phyloP scores from a whole-genome alignment of 176 grass and related monocot species.

The Oropetium thomaeum region DNA sequence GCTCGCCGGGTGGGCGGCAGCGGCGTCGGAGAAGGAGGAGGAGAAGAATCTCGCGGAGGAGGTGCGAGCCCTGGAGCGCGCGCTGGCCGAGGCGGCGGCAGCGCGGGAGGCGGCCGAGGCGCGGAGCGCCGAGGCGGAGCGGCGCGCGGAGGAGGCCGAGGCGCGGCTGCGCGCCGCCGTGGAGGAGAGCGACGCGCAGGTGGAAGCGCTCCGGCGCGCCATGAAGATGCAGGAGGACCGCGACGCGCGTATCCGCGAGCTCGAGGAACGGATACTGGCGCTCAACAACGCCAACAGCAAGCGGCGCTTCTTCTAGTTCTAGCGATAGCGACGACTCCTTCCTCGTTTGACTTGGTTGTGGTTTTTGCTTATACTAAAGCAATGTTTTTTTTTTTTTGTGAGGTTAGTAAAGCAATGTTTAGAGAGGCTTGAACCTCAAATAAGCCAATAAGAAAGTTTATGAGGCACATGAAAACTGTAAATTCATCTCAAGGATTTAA shows the following conservation, averaged over 20 bases:
- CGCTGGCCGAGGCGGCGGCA: neutral
- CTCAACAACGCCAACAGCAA: constrained; percentile 27
- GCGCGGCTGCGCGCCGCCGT: neutral
- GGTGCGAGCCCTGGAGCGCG: constrained; percentile 30
- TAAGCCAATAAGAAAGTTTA: too few relatives aligned
- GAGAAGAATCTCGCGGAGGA: constrained; percentile 14
- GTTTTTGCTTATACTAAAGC: too few relatives aligned
- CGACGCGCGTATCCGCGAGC: constrained; percentile 18
- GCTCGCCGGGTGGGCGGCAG: neutral
- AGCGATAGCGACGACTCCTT: too few relatives aligned
- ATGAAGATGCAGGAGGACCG: constrained; percentile 2
- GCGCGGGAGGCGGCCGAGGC: constrained; percentile 3
- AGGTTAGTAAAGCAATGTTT: too few relatives aligned
- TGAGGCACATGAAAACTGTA: too few relatives aligned
- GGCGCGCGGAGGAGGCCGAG: neutral
- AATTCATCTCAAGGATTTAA: too few relatives aligned
- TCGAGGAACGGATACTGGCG: constrained; percentile 24
- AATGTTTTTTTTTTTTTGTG: too few relatives aligned
- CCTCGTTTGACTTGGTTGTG: too few relatives aligned
- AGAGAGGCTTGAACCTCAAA: too few relatives aligned
- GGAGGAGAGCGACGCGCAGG: neutral
- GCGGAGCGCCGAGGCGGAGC: constrained; percentile 11
- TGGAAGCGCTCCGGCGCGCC: constrained; percentile 23
- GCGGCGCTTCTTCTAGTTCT: constrained; percentile 26
- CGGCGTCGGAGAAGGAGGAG: constrained; percentile 2